Conservation (phyloP, 805 yeast species). For the Torulaspora indica region DNA sequence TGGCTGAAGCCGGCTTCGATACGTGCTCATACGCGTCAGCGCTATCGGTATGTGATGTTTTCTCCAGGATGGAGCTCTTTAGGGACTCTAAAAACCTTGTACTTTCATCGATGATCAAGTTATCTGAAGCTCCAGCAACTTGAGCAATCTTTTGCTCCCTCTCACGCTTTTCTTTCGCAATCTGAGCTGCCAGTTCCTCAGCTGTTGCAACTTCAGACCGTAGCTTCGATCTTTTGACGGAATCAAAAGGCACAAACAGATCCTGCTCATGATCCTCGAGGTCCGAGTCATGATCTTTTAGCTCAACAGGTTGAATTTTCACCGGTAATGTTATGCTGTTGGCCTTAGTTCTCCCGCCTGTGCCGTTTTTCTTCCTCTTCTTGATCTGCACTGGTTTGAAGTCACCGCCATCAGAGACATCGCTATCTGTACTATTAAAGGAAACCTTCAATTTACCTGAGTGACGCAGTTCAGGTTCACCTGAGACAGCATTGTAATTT, state of each 20-base stretch:
- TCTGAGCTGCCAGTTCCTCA: conserved; percentile 38
- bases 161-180: conserved; percentile 32
- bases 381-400: conserved; percentile 38
- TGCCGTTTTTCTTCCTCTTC: conserved; percentile 38
- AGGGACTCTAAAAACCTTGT: conserved; percentile 28
- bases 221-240: conserved; percentile 20
- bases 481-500: conserved; percentile 1
- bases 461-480: neutral
- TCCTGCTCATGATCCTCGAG: conserved; percentile 38
- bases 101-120: conserved; percentile 42
- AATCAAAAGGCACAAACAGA: conserved; percentile 19
- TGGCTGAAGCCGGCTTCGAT: neutral
- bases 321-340: conserved; percentile 31
- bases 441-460: conserved; percentile 20
- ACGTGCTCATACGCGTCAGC: too few relatives aligned
- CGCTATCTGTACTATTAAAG: conserved; percentile 21
- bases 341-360: conserved; percentile 30
- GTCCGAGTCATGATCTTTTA: conserved; percentile 30
- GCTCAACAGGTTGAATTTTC: conserved; percentile 36
- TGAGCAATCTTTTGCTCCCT: conserved; percentile 19
- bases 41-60: neutral
- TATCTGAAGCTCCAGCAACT: conserved; percentile 17
- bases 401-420: conserved; percentile 33
- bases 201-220: conserved; percentile 7
- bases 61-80: conserved; percentile 11